These are phyloP conservation scores for Parietaria judaica DNA, from an alignment of 306 rosid genomes.

Conservation along the genomic window DNA sequence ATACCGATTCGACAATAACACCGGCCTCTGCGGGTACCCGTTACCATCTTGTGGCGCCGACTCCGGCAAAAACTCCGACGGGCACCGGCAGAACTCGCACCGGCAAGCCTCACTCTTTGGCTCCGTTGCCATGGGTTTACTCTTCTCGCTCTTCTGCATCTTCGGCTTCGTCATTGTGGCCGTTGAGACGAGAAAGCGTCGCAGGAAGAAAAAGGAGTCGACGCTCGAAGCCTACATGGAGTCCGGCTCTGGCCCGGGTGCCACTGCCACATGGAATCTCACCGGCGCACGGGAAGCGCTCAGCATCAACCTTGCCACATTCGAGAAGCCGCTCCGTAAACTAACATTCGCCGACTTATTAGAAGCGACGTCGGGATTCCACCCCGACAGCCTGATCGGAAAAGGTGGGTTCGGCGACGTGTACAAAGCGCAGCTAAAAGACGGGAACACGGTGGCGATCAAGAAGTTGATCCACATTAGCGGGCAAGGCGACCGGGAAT, in stretches of 20 bases:
- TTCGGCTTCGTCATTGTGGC: conserved; percentile 65
- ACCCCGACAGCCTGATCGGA: conserved; percentile 73
- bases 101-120: conserved; percentile 68
- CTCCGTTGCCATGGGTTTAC: conserved; percentile 86
- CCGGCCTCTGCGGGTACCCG: conserved; percentile 90
- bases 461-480: conserved; percentile 85
- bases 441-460: conserved; percentile 81
- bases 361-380: conserved; percentile 83
- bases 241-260: conserved; percentile 45
- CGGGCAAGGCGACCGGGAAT: conserved; percentile 96
- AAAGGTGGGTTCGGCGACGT: conserved; percentile 91
- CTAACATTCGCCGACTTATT: conserved; percentile 92
- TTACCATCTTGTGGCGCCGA: conserved; percentile 35
- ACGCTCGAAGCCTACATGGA: conserved; percentile 52
- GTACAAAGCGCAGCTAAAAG: conserved; percentile 85
- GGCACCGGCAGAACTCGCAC: conserved; percentile 48
- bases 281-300: conserved; percentile 72
- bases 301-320: conserved; percentile 83
- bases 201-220: conserved; percentile 73
- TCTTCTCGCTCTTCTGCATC: conserved; percentile 73
- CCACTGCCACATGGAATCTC: conserved; percentile 61
- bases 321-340: conserved; percentile 76
- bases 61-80: conserved; percentile 6
- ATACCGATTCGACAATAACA: conserved; percentile 48
- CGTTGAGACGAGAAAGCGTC: conserved; percentile 66